These are phyloP conservation scores for Sclerotinia spermophila DNA, from an alignment of 2,329 filamentous ascomycete species.

Conservation along the genomic window DNA sequence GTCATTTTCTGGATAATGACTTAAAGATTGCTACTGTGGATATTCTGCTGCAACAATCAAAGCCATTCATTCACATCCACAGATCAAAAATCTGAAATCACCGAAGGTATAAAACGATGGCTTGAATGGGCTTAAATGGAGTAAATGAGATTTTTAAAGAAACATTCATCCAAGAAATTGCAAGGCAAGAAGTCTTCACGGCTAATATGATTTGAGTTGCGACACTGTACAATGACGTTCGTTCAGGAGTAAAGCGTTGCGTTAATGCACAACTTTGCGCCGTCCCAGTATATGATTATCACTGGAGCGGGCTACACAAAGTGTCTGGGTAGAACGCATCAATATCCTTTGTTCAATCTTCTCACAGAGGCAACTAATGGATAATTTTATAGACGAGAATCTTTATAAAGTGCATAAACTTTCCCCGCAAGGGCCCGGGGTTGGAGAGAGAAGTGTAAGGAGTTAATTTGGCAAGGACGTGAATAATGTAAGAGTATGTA, in stretches of 20 bases:
- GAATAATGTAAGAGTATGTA: not conserved
- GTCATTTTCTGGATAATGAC: no score
- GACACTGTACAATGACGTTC: no score
- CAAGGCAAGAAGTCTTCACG: not conserved
- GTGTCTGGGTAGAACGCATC: no score
- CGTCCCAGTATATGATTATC: no score
- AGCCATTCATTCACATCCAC: not conserved
- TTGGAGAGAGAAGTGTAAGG: not conserved
- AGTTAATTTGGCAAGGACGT: not conserved
- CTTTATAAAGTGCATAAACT: no score
- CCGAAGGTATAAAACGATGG: not conserved
- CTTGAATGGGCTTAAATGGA: not conserved
- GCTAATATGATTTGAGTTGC: no score
- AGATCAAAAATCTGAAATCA: not conserved
- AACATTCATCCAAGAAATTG: rapidly evolving
- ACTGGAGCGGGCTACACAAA: no score
- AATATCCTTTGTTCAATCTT: not conserved
- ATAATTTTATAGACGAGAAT: not conserved
- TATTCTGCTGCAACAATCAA: not conserved
- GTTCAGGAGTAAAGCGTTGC: no score
- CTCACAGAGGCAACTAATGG: not conserved
- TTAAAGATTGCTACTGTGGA: not conserved
- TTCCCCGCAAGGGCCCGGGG: no score
- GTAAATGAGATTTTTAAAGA: not conserved
- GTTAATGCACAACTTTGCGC: no score